These are phyloP conservation scores for Diversispora epigaea DNA, from an alignment of 192 early-diverging fungal species.

Conservation along the genomic window DNA sequence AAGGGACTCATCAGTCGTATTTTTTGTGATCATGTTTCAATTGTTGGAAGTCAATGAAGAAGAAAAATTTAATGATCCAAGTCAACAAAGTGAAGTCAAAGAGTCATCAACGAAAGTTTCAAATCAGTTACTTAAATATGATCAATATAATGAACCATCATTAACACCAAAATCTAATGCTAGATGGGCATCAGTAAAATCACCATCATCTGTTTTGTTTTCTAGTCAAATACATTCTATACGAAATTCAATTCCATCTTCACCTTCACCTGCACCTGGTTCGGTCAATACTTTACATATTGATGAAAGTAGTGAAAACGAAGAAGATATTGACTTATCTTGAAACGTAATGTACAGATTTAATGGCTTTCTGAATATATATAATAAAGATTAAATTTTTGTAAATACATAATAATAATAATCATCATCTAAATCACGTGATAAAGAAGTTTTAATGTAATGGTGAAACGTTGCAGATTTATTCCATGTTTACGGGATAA, in stretches of 20 bases:
- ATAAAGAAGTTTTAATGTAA: no score
- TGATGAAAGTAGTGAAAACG: no score
- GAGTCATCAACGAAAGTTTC: background rate
- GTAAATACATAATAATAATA: no score
- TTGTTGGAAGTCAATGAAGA: constrained; percentile 42
- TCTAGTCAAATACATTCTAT: background rate
- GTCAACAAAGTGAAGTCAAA: background rate
- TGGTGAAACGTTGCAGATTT: no score
- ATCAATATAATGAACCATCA: no score
- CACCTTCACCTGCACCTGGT: background rate
- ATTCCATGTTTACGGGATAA: no score
- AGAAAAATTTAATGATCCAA: background rate
- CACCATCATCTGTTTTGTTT: background rate
- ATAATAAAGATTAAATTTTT: no score
- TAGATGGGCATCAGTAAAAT: constrained; percentile 11
- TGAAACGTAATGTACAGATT: no score
- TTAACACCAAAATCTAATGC: constrained; percentile 13
- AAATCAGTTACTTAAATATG: background rate
- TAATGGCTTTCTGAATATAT: no score
- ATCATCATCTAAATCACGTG: no score
- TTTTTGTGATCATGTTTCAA: constrained; percentile 71
- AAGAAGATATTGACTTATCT: no score
- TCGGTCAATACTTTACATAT: no score
- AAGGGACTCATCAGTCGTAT: constrained; percentile 53
- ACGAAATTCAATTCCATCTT: background rate